Evolutionary conservation across 495 filamentous ascomycete species (phyloP), one percentile per base, ranked within the genome.

Genomic region (Neurospora cerealis): DNA sequence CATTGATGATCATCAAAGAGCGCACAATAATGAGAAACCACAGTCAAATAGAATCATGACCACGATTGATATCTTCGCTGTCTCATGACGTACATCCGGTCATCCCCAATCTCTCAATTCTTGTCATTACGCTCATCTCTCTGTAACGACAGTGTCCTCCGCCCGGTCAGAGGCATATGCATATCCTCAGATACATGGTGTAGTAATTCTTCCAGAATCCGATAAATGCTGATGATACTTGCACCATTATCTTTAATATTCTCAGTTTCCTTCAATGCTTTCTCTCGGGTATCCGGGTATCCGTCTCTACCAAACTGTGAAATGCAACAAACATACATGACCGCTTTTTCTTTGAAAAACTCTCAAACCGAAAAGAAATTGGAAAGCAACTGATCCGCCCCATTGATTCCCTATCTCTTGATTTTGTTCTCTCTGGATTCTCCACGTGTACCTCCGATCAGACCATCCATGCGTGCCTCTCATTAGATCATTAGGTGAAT

Each of bases 101-200:
- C 32, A 9, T 62, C 54, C 15, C 32, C 24, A 62, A 62, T 8
- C 13, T 54, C 7, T 8, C 13, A 32, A 6, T 7, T 13, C 48
- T 62, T 17, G 24, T 32, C 24, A 62, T 62, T 62, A 62, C 48
- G 24, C 48, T 32, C 48, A 28, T 34, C 28, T 28, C 46, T 19
- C 54, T 19, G 54, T 66, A 66, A 66, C 54, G 54, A 66, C 54
- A 66, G 54, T 66, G 15, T 66, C 54, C 54, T 34, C 54, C 54
- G 54, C 54, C 54, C 54, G 54, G 28, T 66, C 54, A 34, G 28
- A 66, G 54, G 54, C 28, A 34, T 66, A 34, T 66, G 5, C 54
- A 66, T 66, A 28, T 34, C 28, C 28, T 66, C 28, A 66, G 54
- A 66, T 81, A 79, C 74, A 46, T 40, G 38, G 46, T 32, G 60